These are phyloP conservation scores for Dactylellina drechsleri DNA, from an alignment of 2,329 filamentous ascomycete species.

Conservation along the genomic window DNA sequence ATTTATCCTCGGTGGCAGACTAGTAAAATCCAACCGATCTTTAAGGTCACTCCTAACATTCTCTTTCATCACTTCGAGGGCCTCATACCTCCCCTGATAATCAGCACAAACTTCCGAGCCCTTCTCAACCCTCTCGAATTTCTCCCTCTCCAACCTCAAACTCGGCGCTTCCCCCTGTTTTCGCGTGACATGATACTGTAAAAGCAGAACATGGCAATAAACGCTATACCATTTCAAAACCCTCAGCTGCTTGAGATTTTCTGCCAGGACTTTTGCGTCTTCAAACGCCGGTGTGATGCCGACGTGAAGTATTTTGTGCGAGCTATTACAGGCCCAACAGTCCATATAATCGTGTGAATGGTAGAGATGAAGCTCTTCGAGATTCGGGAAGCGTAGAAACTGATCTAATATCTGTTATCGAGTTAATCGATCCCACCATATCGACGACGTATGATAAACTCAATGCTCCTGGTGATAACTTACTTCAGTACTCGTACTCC, in stretches of 20 bases:
- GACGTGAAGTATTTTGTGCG: conserved; percentile 26
- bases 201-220: neutral
- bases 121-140: conserved; percentile 7
- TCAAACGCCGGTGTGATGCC: neutral
- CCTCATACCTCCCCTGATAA: conserved; percentile 12
- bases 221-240: conserved; percentile 26
- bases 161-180: neutral
- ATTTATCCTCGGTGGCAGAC: conserved; percentile 17
- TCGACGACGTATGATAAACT: neutral
- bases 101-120: conserved; percentile 3
- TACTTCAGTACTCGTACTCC: conserved; percentile 2
- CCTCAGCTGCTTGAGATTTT: conserved; percentile 4
- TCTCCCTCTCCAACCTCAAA: neutral
- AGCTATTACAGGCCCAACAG: conserved; percentile 1
- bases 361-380: conserved; percentile 14
- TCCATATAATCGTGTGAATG: conserved; percentile 10
- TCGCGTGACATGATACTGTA: conserved; percentile 18
- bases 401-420: conserved; percentile 15
- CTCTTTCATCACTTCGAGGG: conserved; percentile 7
- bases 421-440: neutral
- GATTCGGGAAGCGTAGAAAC: conserved; percentile 19
- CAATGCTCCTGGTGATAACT: neutral
- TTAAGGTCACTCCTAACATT: neutral
- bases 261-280: conserved; percentile 6
- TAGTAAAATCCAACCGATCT: neutral